phyloP scores from a whole-genome alignment of 495 filamentous ascomycete genomes.

The Daldinia decipiens region DNA sequence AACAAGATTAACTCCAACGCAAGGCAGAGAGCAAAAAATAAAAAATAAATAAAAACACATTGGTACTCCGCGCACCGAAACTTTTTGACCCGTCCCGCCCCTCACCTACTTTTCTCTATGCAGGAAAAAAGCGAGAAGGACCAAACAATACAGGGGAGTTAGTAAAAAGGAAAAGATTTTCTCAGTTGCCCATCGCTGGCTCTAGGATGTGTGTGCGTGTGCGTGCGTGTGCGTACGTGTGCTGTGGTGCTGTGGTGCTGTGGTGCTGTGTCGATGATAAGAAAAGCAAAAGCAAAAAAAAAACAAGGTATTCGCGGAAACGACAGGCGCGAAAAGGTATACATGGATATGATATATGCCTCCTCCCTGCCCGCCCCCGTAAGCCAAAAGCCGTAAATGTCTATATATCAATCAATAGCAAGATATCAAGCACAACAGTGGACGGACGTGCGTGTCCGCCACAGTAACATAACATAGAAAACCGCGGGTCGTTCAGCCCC shows the following conservation, averaged over 20 bases:
- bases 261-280: neutral
- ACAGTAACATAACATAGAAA: conserved; percentile 3
- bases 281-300: neutral
- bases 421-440: neutral
- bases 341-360: neutral
- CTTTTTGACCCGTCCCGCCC: conserved; percentile 33
- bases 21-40: too few relatives aligned
- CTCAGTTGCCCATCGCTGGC: conserved; percentile 39
- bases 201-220: conserved; percentile 18
- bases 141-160: neutral
- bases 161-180: conserved; percentile 11
- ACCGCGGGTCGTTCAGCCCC: neutral
- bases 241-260: neutral
- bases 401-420: conserved; percentile 30
- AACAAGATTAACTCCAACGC: too few relatives aligned
- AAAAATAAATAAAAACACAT: neutral
- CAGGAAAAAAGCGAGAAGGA: conserved; percentile 5
- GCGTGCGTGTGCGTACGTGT: too few relatives aligned
- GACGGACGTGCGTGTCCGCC: neutral
- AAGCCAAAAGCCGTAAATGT: conserved; percentile 15
- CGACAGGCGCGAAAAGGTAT: conserved; percentile 31
- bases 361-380: neutral
- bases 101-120: conserved; percentile 27
- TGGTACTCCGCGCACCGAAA: conserved; percentile 24
- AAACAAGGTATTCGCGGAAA: conserved; percentile 25